Conservation (phyloP, 352 stramenopile genomes). For the Globisporangium paddicum region DNA sequence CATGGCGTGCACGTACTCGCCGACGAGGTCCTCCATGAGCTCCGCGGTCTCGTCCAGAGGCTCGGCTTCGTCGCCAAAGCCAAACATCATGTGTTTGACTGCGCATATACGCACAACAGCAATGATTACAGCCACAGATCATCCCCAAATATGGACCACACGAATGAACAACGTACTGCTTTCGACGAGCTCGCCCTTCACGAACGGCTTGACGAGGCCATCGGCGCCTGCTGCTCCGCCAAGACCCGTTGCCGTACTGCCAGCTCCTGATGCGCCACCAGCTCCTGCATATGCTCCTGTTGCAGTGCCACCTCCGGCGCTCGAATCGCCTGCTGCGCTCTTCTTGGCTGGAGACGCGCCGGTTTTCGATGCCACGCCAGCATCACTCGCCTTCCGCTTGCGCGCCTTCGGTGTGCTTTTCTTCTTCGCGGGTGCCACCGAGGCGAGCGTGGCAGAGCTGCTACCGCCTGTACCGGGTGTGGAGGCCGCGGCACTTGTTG, state of each 20-base stretch:
- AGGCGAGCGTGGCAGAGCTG: slow-evolving; percentile 7
- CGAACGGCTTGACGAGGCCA: slow-evolving; percentile 61
- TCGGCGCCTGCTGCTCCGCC: slow-evolving; percentile 5
- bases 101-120: not conserved
- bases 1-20: slow-evolving; percentile 82
- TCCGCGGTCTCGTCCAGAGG: slow-evolving; percentile 67
- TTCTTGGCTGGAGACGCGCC: slow-evolving; percentile 35
- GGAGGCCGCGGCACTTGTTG: not conserved
- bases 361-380: slow-evolving; percentile 24
- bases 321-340: slow-evolving; percentile 12
- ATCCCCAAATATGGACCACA: too few species aligned
- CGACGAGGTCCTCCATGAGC: slow-evolving; percentile 84
- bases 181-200: slow-evolving; percentile 70
- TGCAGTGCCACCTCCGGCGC: not conserved
- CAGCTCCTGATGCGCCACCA: slow-evolving; percentile 11
- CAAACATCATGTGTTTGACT: slow-evolving; percentile 91
- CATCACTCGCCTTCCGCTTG: slow-evolving; percentile 76
- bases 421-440: slow-evolving; percentile 42
- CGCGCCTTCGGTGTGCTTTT: slow-evolving; percentile 61
- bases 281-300: not conserved
- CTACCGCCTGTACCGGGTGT: not conserved
- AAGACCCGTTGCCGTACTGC: slow-evolving; percentile 9
- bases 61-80: slow-evolving; percentile 74
- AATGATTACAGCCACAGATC: too few species aligned
- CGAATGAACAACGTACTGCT: slow-evolving; percentile 52